A percentile compares a stretch with the other conserved stretches of the same genome.
Conservation (phyloP, 345 rosid species). For the Acer saccharum region DNA sequence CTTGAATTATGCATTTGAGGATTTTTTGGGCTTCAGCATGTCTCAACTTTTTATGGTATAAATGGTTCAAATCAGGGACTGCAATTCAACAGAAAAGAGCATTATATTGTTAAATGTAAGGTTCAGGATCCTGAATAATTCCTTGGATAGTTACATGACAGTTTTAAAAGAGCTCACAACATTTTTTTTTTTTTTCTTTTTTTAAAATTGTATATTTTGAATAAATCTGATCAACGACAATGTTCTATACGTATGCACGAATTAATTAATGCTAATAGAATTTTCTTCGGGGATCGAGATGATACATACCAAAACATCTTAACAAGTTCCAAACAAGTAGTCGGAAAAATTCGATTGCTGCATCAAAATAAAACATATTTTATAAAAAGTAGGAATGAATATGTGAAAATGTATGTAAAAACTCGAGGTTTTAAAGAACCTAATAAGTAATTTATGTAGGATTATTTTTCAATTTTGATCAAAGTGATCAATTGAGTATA, state of each 20-base stretch:
- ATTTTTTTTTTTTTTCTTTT: no score
- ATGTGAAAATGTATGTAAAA: no score
- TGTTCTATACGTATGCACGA: neutral
- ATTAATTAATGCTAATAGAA: neutral
- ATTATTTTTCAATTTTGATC: no score
- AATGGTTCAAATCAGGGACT: neutral
- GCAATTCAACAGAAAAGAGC: neutral
- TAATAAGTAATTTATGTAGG: no score
- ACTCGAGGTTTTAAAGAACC: no score
- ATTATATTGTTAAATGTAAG: neutral
- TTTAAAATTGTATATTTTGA: no score
- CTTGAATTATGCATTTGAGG: neutral
- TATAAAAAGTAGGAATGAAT: neutral
- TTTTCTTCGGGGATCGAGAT: no score
- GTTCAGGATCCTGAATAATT: neutral
- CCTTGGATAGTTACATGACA: no score
- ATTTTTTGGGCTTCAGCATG: conserved; percentile 12
- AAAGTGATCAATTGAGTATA: no score
- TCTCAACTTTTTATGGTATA: conserved; percentile 11
- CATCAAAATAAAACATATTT: neutral
- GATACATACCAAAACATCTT: neutral
- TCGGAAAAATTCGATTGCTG: neutral
- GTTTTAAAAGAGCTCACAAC: no score
- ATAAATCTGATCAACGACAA: no score
- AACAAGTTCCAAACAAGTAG: neutral